phyloP scores from a whole-genome alignment of 2,329 filamentous ascomycete genomes.

The Penicillium sp. region DNA sequence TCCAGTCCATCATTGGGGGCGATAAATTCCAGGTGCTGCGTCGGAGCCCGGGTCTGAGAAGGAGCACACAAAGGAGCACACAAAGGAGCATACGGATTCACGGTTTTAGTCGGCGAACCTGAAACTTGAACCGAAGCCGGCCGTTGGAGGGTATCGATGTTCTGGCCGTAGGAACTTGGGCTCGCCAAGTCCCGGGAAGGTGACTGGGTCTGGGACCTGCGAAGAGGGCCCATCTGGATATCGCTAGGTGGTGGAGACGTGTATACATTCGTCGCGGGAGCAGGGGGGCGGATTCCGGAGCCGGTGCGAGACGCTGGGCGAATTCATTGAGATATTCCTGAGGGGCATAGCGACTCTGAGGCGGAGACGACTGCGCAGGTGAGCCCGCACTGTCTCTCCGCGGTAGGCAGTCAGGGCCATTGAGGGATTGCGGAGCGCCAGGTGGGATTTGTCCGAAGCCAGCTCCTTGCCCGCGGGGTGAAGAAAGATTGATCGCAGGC shows the following conservation, averaged over 20 bases:
- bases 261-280: conserved; percentile 11
- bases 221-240: conserved; percentile 40
- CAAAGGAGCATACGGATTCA: conserved; percentile 36
- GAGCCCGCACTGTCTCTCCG: conserved; percentile 9
- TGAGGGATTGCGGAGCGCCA: conserved; percentile 11
- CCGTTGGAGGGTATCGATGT: conserved; percentile 49
- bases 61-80: conserved; percentile 36
- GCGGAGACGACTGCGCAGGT: conserved; percentile 23
- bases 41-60: conserved; percentile 43
- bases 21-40: conserved; percentile 55
- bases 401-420: conserved; percentile 2
- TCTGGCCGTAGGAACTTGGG: conserved; percentile 43
- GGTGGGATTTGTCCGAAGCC: conserved; percentile 20
- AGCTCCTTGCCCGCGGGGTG: conserved; percentile 22
- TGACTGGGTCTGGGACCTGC: conserved; percentile 58
- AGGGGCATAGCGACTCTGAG: conserved; percentile 34
- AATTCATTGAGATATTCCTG: conserved; percentile 34
- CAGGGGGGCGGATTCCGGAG: conserved; percentile 8
- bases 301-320: conserved; percentile 29
- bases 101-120: conserved; percentile 39
- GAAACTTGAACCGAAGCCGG: conserved; percentile 56
- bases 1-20: conserved; percentile 55
- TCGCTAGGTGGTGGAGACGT: conserved; percentile 27
- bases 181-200: conserved; percentile 55
- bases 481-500: conserved; percentile 23